Base-by-base conservation (phyloP, 2,329 filamentous ascomycete genomes). In the Capronia americana region DNA sequence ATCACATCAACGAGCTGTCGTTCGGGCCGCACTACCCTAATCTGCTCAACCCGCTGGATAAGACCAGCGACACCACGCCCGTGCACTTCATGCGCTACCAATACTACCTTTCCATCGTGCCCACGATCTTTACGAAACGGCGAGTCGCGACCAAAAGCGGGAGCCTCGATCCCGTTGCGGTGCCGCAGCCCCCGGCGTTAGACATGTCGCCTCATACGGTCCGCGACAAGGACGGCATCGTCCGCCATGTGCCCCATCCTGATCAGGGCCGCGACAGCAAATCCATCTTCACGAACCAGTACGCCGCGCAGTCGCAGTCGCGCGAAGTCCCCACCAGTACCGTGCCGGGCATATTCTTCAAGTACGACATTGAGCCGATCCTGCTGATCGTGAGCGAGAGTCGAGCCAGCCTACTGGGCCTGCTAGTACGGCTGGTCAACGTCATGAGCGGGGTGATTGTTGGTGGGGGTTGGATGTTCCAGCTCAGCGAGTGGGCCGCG, bases 341-440 rank as follows among this genome's bases (percentile, higher is more conserved):
- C 65, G 87, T 97, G 0, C 95, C 95, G 0, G 95, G 95, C 34
- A 88, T 99, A 69, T 99, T 98, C 77, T 92, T 99, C 86, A 99
- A 98, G 82, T 99, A 96, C 81, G 94, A 98, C 77, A 97, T 99
- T 73, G 95, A 99, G 83, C 95, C 95, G 1, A 93, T 99, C 73
- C 82, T 95, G 77, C 83, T 99, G 61, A 89, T 90, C 30, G 90
- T 99, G 50, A 90, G 90, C 68, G 94, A 98, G 81, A 88, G 88
- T 74, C 88, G 93, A 75, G 89, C 90, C 64, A 85, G 91, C 51
- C 83, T 97, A 65, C 79, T 97, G 70, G 83, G 86, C 26, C 87
- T 99, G 73, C 68, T 93, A 53, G 85, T 98, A 71, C 88, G 94
- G 76, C 80, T 97, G 58, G 89, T 98, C 71, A 99, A 99, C 79